Conservation (phyloP, 1,139 yeast genomes). For the Saccharomyces hybrid region DNA sequence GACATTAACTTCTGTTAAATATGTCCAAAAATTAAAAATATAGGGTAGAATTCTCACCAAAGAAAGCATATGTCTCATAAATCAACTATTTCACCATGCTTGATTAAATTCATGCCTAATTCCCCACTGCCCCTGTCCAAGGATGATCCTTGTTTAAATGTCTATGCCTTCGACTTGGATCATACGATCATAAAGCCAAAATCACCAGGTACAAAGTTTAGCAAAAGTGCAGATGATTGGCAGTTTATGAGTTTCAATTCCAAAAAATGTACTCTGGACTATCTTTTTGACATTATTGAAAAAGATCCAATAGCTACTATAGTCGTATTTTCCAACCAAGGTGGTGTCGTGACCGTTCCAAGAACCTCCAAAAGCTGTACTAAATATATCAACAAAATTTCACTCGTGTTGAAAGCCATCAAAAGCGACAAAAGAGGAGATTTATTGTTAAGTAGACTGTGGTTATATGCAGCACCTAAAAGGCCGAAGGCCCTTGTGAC, state of each 20-base stretch:
- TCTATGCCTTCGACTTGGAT: slow-evolving; percentile 31
- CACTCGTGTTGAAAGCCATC: slow-evolving; percentile 32
- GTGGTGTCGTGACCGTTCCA: slow-evolving; percentile 38
- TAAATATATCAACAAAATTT: slow-evolving; percentile 42
- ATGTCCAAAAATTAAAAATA: neutral
- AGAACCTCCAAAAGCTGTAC: slow-evolving; percentile 44
- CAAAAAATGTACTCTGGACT: slow-evolving; percentile 13
- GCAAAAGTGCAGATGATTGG: slow-evolving; percentile 28
- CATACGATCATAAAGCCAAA: slow-evolving; percentile 29
- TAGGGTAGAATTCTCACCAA: neutral
- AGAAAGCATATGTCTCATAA: slow-evolving; percentile 18
- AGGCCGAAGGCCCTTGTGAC: slow-evolving; percentile 31
- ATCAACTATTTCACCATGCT: slow-evolving; percentile 26
- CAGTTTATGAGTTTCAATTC: slow-evolving; percentile 20
- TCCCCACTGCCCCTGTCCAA: neutral
- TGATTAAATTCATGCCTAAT: slow-evolving; percentile 26
- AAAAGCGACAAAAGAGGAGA: slow-evolving; percentile 13
- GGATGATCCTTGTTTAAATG: slow-evolving; percentile 4
- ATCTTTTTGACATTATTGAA: slow-evolving; percentile 27
- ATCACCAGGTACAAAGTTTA: slow-evolving; percentile 19
- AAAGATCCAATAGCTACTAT: slow-evolving; percentile 31
- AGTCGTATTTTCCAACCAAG: slow-evolving; percentile 83
- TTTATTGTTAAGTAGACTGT: slow-evolving; percentile 31
- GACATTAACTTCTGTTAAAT: neutral
- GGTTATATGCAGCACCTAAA: slow-evolving; percentile 61